These are phyloP conservation scores for Amylocystis lapponica DNA, from an alignment of 768 basidiomycete genomes.

Conservation along the genomic window DNA sequence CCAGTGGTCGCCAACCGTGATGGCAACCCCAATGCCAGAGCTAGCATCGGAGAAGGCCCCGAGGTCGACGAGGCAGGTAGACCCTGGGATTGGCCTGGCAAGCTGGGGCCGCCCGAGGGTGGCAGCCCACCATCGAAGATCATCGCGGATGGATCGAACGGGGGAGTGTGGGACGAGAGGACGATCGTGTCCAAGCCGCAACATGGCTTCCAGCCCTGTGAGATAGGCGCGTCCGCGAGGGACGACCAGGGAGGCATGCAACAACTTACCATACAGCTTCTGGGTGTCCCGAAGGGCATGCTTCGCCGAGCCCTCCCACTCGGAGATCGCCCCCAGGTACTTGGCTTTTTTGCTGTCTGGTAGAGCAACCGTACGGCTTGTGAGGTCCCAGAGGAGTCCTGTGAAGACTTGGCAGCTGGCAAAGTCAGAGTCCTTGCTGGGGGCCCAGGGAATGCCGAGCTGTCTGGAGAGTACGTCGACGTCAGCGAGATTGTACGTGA, in stretches of 20 bases:
- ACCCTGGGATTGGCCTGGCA: conserved; percentile 27
- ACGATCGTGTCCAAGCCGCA: neutral
- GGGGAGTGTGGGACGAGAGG: conserved; percentile 20
- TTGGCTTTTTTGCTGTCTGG: conserved; percentile 5
- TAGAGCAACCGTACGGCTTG: conserved; percentile 3
- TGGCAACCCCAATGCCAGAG: conserved; percentile 13
- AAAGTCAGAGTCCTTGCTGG: conserved; percentile 13
- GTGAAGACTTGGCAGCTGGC: conserved; percentile 8
- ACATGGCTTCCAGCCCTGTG: conserved; percentile 13
- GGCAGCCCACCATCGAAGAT: conserved; percentile 16
- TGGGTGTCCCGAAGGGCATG: conserved; percentile 9
- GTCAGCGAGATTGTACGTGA: conserved; percentile 19
- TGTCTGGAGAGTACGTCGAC: conserved; percentile 11
- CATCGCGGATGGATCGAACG: conserved; percentile 13
- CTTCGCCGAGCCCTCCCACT: conserved; percentile 1
- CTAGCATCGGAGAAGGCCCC: conserved; percentile 34
- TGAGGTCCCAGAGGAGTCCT: conserved; percentile 21
- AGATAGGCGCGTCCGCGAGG: conserved; percentile 7
- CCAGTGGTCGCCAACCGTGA: conserved; percentile 19
- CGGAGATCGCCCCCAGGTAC: conserved; percentile 7
- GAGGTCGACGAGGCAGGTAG: conserved; percentile 19
- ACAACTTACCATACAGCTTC: conserved; percentile 15
- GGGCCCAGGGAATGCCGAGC: conserved; percentile 20
- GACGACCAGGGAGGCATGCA: conserved; percentile 10
- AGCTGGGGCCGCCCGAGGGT: neutral